Percentiles rank a stretch among this genome's conserved stretches.
These are phyloP conservation scores for Toxoplasma gondii DNA, from an alignment of 169 alveolate species.

Conservation along the genomic window DNA sequence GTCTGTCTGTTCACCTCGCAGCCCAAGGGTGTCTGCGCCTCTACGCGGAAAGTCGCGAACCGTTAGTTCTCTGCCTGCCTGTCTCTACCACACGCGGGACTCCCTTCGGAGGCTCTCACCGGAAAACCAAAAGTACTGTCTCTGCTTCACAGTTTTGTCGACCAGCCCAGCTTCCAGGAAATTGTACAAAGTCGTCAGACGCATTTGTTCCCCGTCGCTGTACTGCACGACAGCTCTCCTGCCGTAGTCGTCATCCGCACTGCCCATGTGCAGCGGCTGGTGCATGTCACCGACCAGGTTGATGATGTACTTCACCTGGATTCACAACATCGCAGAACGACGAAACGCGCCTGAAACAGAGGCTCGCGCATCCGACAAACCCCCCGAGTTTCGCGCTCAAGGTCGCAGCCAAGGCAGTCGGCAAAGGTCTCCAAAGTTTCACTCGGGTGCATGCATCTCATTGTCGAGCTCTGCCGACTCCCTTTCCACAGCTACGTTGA, in stretches of 20 bases:
- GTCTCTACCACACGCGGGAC: no score
- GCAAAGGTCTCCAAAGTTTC: no score
- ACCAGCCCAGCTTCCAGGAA: conserved; percentile 37
- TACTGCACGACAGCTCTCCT: conserved; percentile 11
- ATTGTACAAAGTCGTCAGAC: conserved; percentile 16
- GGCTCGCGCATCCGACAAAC: no score
- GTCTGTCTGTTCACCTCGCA: no score
- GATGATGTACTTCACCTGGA: conserved; percentile 67
- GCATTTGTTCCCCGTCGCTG: not conserved
- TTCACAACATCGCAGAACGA: not conserved
- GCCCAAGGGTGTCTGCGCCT: no score
- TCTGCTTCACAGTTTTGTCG: conserved; percentile 28
- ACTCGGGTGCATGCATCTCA: no score
- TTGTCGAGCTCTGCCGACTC: no score
- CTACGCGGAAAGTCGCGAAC: no score
- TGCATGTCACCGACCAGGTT: conserved; percentile 76
- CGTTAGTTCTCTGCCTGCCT: no score
- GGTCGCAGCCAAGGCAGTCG: no score
- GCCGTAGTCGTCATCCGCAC: conserved; percentile 45
- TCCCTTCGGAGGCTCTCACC: conserved; percentile 29
- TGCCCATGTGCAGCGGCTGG: conserved; percentile 75
- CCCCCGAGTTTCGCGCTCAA: no score
- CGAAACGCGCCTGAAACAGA: not conserved
- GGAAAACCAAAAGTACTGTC: conserved; percentile 61
- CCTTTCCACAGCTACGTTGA: no score